Evolutionary conservation across 257 asterid genomes (phyloP).

Genomic region (Solanum sparsipilum): DNA sequence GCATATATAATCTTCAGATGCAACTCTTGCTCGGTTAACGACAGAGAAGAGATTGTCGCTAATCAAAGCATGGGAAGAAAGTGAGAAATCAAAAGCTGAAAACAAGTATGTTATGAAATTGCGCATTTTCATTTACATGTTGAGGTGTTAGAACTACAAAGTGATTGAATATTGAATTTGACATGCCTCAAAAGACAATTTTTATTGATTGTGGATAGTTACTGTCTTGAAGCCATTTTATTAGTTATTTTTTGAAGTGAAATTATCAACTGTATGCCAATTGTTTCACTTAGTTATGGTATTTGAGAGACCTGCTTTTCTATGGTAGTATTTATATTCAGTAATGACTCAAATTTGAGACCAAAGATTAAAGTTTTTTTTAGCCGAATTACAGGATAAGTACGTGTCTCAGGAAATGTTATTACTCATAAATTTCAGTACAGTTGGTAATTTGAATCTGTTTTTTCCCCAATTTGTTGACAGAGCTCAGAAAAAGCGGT

Average conservation of each 20-base stretch:
- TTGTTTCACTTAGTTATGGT: background rate
- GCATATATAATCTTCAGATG: slow-evolving; percentile 27
- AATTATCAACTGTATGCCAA: background rate
- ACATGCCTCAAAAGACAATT: background rate
- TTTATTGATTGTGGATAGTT: background rate
- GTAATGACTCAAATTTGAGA: background rate
- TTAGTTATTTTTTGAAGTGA: background rate
- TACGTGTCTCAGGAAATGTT: background rate
- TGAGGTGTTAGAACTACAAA: background rate
- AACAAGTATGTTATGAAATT: slow-evolving; percentile 45
- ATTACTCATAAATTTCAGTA: background rate
- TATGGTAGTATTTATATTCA: background rate
- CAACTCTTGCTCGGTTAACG: slow-evolving; percentile 62
- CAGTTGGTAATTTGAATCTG: background rate
- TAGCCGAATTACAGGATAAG: background rate
- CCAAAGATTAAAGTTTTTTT: background rate
- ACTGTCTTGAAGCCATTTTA: background rate
- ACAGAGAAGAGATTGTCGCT: slow-evolving; percentile 74
- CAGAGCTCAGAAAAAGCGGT: slow-evolving; percentile 73
- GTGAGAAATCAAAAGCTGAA: slow-evolving; percentile 84
- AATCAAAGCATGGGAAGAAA: slow-evolving; percentile 95
- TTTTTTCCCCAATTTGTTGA: background rate
- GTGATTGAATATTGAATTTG: background rate
- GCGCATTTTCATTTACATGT: background rate
- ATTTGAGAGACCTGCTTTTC: background rate